phyloP scores from a whole-genome alignment of 1,284 basidiomycete genomes.

The Kwoniella shivajii region DNA sequence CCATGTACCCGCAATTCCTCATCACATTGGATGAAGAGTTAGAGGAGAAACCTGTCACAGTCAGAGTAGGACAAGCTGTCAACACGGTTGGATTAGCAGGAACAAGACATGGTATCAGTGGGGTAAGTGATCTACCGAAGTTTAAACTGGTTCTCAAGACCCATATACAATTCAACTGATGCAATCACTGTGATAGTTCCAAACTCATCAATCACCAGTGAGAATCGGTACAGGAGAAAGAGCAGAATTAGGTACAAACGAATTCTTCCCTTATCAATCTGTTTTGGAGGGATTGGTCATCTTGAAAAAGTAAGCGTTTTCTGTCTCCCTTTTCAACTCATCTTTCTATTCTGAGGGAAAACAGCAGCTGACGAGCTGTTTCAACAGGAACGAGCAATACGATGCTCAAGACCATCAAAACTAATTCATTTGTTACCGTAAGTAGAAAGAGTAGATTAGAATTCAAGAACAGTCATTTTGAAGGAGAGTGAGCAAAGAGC shows the following conservation, averaged over 20 bases:
- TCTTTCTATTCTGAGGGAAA: no score
- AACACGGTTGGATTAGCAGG: slow-evolving; percentile 54
- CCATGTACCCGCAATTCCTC: slow-evolving; percentile 98
- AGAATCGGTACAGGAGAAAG: slow-evolving; percentile 90
- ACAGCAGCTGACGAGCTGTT: slow-evolving; percentile 1
- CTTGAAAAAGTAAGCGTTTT: slow-evolving; percentile 64
- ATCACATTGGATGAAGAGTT: slow-evolving; percentile 95
- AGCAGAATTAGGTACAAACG: slow-evolving; percentile 94
- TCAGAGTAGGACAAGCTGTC: slow-evolving; percentile 84
- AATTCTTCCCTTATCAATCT: slow-evolving; percentile 86
- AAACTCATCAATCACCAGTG: slow-evolving; percentile 95
- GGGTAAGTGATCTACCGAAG: slow-evolving; percentile 44
- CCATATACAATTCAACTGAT: no score
- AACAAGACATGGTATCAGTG: slow-evolving; percentile 53
- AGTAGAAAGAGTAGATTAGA: background rate
- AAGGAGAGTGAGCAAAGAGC: no score
- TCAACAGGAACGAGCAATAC: slow-evolving; percentile 50
- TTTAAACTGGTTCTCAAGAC: no score
- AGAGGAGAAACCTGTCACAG: slow-evolving; percentile 80
- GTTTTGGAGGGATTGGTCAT: slow-evolving; percentile 90
- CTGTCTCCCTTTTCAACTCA: background rate
- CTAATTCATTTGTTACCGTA: no score
- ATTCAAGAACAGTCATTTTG: background rate
- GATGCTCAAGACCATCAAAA: slow-evolving; percentile 44
- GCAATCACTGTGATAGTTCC: slow-evolving; percentile 63